Evolutionary conservation across 768 basidiomycete genomes (phyloP).

Genomic region (Tylopilus sp.): DNA sequence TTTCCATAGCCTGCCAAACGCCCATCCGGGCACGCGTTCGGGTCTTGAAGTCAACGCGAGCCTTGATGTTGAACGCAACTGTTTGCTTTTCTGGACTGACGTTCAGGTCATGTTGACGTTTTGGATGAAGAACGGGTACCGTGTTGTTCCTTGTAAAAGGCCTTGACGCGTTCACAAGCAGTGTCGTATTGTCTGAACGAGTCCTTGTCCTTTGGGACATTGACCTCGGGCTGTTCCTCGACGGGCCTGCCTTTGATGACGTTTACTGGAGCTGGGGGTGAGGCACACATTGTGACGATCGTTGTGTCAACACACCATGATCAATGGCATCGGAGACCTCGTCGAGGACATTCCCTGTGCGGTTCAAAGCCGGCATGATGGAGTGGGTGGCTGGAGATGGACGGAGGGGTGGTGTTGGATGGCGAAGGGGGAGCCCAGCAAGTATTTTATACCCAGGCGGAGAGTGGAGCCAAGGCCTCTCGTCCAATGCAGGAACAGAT

Average conservation of each 20-base stretch:
- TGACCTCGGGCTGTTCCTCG: slow-evolving; percentile 57
- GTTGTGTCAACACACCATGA: slow-evolving; percentile 34
- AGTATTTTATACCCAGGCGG: slow-evolving; percentile 21
- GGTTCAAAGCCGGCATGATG: slow-evolving; percentile 26
- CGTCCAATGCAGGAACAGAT: slow-evolving; percentile 12
- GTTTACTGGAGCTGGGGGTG: slow-evolving; percentile 48
- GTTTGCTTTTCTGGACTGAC: slow-evolving; percentile 73
- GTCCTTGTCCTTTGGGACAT: slow-evolving; percentile 57
- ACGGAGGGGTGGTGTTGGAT: background rate
- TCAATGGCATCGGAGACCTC: slow-evolving; percentile 47
- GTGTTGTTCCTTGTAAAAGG: slow-evolving; percentile 77
- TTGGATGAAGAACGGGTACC: slow-evolving; percentile 37
- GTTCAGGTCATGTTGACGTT: background rate
- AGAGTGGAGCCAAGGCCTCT: slow-evolving; percentile 7
- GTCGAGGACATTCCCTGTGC: slow-evolving; percentile 37
- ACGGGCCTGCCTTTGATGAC: slow-evolving; percentile 59
- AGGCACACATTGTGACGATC: background rate
- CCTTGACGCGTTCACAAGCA: slow-evolving; percentile 75
- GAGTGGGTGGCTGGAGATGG: background rate
- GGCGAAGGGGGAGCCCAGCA: slow-evolving; percentile 1
- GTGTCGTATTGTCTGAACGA: slow-evolving; percentile 69
- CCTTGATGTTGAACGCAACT: slow-evolving; percentile 76
- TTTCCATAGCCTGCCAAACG: slow-evolving; percentile 84
- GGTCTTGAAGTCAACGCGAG: slow-evolving; percentile 70
- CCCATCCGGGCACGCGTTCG: slow-evolving; percentile 72